Conservation (phyloP, 257 asterid species). For the Osmanthus fragrans region DNA sequence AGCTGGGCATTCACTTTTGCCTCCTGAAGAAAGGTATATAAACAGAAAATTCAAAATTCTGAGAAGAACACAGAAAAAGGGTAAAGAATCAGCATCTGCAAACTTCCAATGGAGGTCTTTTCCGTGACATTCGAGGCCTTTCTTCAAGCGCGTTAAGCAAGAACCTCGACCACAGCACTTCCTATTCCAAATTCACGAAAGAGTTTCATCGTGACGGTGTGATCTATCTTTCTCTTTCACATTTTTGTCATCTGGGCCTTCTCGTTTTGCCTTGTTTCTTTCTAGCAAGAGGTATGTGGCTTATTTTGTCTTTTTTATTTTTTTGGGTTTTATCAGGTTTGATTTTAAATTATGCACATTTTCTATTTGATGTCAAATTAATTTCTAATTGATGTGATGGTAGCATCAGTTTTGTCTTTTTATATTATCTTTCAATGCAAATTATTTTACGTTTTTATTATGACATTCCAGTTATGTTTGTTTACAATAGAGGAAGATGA, state of each 20-base stretch:
- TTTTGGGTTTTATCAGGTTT: neutral
- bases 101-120: conserved; percentile 50
- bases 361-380: neutral
- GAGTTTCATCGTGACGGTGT: conserved; percentile 8
- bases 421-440: neutral
- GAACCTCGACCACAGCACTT: neutral
- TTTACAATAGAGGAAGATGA: too few relatives aligned
- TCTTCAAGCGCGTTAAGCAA: neutral
- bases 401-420: too few relatives aligned
- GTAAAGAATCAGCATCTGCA: conserved; percentile 58
- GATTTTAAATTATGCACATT: neutral
- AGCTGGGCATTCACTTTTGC: neutral
- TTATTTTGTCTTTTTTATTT: neutral
- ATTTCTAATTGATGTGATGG: neutral
- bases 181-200: conserved; percentile 12
- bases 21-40: neutral
- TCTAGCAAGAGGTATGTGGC: neutral
- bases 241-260: neutral
- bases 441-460: too few relatives aligned
- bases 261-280: neutral
- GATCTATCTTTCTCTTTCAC: neutral
- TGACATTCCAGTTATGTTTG: too few relatives aligned
- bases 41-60: neutral
- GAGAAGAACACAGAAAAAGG: conserved; percentile 8
- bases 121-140: conserved; percentile 17